phyloP scores from a whole-genome alignment of 106 monocot genomes.

The Posidonia australis region DNA sequence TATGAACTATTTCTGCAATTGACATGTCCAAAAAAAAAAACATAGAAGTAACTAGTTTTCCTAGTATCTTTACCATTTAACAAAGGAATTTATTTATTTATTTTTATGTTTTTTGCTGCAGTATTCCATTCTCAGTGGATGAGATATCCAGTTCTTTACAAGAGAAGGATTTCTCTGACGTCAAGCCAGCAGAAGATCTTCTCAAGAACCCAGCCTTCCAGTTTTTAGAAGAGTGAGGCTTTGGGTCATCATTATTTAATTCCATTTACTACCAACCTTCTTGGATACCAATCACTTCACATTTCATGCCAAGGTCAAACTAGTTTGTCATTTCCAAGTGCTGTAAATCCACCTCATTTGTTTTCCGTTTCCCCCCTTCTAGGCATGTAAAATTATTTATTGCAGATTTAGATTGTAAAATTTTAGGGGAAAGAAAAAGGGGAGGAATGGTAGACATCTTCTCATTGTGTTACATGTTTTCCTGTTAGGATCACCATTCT shows the following conservation, averaged over 20 bases:
- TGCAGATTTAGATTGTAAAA: conserved; percentile 8
- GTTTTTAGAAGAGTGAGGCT: conserved; percentile 68
- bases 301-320: neutral
- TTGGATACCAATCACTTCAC: neutral
- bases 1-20: too few relatives aligned
- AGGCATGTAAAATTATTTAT: conserved; percentile 7
- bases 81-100: neutral
- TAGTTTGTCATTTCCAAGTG: neutral
- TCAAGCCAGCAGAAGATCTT: conserved; percentile 54
- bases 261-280: neutral
- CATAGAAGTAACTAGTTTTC: too few relatives aligned
- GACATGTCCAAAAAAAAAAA: too few relatives aligned
- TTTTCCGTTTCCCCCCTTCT: neutral
- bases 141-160: conserved; percentile 52
- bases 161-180: conserved; percentile 50
- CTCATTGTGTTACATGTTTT: neutral
- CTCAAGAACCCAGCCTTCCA: conserved; percentile 56
- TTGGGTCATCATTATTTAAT: conserved; percentile 1
- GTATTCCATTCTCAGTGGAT: conserved; percentile 70
- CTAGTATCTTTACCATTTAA: too few relatives aligned
- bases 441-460: neutral
- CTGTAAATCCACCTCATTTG: conserved; percentile 25
- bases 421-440: neutral
- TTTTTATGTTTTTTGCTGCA: conserved; percentile 12
- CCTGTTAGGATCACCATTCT: conserved; percentile 1